Base-by-base conservation (phyloP, 768 basidiomycete species). In the Clathrus columnatus region DNA sequence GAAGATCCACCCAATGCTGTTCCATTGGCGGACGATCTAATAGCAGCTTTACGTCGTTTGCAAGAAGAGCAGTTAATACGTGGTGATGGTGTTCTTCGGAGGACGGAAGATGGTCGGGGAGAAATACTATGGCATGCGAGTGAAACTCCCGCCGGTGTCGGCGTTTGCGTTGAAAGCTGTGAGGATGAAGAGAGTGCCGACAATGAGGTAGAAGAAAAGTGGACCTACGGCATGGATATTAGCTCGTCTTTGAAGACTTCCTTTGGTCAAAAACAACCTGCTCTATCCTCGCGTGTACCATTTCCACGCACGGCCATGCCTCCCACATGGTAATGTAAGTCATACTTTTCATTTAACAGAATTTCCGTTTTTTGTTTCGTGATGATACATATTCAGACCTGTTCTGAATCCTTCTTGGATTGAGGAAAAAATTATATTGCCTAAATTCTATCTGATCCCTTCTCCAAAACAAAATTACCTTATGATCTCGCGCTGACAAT, bases 1-100 rank as follows among this genome's bases (percentile, higher is more conserved):
- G 95, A 98, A 69, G 92, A 94, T 7, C 90, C 91, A 17, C 95
- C 95, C 0, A 97, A 97, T 64, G 66, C 73, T 2, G 70, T 78
- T 2, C 85, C 92, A 4, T 79, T 96, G 23, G 95, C 95, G 0
- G 83, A 87, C 21, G 95, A 98, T 65, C 78, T 98, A 60, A 87
- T 91, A 24, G 64, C 74, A 10, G 95, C 95, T 16, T 71, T 97
- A 53, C 77, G 74, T 61, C 80, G 77, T 61, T 76, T 98, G 2
- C 80, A 89, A 64, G 29, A 51, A 61, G 82, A 2, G 72, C 60
- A 41, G n/a, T 43, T 47, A 8, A 21, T 55, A 5, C 74, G 46
- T 74, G 78, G 62, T 57, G 62, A 73, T 68, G 30, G 67, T 58
- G 63, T 64, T 18, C 17, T 20, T 6, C 44, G 28, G 46, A 32